phyloP scores from a whole-genome alignment of 2,329 filamentous ascomycete genomes.

The Volutella citrinella region DNA sequence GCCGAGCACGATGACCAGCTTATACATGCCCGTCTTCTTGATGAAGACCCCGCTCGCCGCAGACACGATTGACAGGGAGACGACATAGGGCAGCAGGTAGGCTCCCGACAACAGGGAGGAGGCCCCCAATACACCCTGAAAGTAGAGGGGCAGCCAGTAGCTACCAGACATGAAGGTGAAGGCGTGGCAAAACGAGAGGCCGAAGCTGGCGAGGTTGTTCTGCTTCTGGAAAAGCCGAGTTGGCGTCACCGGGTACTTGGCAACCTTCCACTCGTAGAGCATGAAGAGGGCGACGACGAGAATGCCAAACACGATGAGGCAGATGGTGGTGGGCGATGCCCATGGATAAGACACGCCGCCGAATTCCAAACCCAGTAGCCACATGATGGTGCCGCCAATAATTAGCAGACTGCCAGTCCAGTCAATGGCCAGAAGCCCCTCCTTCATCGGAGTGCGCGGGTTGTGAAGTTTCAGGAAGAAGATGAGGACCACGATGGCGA shows the following conservation, averaged over 20 bases:
- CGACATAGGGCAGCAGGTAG: conserved; percentile 67
- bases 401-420: conserved; percentile 57
- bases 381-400: conserved; percentile 77
- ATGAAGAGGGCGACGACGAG: conserved; percentile 64
- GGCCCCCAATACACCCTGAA: conserved; percentile 70
- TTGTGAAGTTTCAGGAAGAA: conserved; percentile 68
- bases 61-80: conserved; percentile 64
- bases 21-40: conserved; percentile 64
- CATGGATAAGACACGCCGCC: conserved; percentile 76
- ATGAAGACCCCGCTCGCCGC: conserved; percentile 54
- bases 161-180: conserved; percentile 73
- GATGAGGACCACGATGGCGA: conserved; percentile 48
- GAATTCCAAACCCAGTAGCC: conserved; percentile 82
- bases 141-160: conserved; percentile 84
- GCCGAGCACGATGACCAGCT: conserved; percentile 56
- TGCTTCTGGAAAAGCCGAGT: conserved; percentile 63
- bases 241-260: conserved; percentile 77
- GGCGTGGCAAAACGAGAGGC: conserved; percentile 69
- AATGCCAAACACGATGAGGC: conserved; percentile 71
- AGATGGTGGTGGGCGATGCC: conserved; percentile 71
- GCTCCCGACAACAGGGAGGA: conserved; percentile 70
- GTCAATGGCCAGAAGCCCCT: conserved; percentile 63
- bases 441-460: conserved; percentile 58
- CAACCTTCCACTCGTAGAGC: conserved; percentile 69
- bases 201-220: conserved; percentile 64